Base-by-base conservation (phyloP, 768 basidiomycete species). In the Pleurotus eryngii region DNA sequence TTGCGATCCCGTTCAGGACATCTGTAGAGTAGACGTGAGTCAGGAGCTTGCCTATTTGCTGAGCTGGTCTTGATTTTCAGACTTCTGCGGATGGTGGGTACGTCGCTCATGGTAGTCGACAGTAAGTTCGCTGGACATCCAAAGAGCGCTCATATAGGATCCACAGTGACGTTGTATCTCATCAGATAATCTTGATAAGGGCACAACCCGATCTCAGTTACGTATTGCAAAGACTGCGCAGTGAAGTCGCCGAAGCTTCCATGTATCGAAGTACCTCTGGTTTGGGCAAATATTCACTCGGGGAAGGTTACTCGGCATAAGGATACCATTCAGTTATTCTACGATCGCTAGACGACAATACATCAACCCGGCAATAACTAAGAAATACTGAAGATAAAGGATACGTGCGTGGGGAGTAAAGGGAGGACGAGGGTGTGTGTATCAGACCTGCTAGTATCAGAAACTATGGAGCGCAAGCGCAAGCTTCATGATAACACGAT, bases 41-140 rank as follows among this genome's bases (percentile, higher is more conserved):
- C 11, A 35, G 9, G 30, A 35, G 30, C 30, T 35, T 58, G 49
- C 57, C 91, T 78, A 68, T 78, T 81, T 47, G 83, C 81, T 40
- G 76, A 81, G 26, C 84, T 84, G 4, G 84, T 64, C 74, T 90
- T 92, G 76, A 92, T 93, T 71, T 83, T 88, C 60, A 94, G 81
- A 64, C 91, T 89, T 54, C 82, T 81, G 50, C 78, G 78, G 49
- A 84, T 65, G 26, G 80, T 72, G 49, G 75, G 70, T 37, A 70
- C 63, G 61, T 85, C 81, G 64, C 71, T 80, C 81, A 84, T 84
- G 37, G 58, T 70, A 11, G 49, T 47, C 45, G 22, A 37, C 38
- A 8, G 30, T 35, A 35, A 35, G 30, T 11, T 35, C 30, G 49
- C 27, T 56, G 37, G 56, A 17, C 61, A 14, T 22, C 49, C 30